Evolutionary conservation across 495 filamentous ascomycete genomes (phyloP).

Genomic region (Chaetomidium leptoderma): DNA sequence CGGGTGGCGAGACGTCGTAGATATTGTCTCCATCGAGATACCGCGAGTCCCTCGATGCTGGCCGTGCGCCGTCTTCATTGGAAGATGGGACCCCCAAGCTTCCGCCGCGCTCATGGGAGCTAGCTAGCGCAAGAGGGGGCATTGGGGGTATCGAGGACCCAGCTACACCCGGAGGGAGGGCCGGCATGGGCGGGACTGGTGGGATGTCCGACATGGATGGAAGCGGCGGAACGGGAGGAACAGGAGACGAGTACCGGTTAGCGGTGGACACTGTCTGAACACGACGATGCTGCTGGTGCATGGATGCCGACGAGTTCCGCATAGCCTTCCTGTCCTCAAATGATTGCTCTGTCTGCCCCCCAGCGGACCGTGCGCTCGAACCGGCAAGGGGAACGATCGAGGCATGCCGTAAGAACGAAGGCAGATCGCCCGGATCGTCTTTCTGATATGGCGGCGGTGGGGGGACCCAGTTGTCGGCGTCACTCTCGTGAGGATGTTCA

Average conservation of each 20-base stretch:
- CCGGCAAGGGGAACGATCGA: slow-evolving; percentile 32
- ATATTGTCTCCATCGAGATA: slow-evolving; percentile 42
- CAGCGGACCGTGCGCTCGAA: neutral
- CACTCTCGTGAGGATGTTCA: slow-evolving; percentile 78
- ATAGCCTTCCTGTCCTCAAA: neutral
- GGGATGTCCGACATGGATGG: slow-evolving; percentile 22
- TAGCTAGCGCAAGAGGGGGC: slow-evolving; percentile 10
- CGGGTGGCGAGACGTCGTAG: slow-evolving; percentile 54
- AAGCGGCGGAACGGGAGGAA: slow-evolving; percentile 26
- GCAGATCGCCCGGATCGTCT: slow-evolving; percentile 56
- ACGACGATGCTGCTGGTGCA: slow-evolving; percentile 19
- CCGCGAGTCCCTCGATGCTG: slow-evolving; percentile 24
- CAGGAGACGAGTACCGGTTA: slow-evolving; percentile 18
- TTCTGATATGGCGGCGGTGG: slow-evolving; percentile 84
- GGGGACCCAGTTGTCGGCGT: slow-evolving; percentile 89
- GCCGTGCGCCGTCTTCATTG: slow-evolving; percentile 10
- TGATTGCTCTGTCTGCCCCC: neutral
- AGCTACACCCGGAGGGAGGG: slow-evolving; percentile 4
- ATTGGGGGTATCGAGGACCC: slow-evolving; percentile 7
- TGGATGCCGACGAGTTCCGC: slow-evolving; percentile 15
- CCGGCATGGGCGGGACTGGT: slow-evolving; percentile 24
- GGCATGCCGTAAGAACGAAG: slow-evolving; percentile 44
- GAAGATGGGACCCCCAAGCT: slow-evolving; percentile 15
- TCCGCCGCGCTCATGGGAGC: slow-evolving; percentile 14
- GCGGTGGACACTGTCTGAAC: slow-evolving; percentile 15